Evolutionary conservation across 495 filamentous ascomycete species (phyloP).

Genomic region (Xylaria castorea): DNA sequence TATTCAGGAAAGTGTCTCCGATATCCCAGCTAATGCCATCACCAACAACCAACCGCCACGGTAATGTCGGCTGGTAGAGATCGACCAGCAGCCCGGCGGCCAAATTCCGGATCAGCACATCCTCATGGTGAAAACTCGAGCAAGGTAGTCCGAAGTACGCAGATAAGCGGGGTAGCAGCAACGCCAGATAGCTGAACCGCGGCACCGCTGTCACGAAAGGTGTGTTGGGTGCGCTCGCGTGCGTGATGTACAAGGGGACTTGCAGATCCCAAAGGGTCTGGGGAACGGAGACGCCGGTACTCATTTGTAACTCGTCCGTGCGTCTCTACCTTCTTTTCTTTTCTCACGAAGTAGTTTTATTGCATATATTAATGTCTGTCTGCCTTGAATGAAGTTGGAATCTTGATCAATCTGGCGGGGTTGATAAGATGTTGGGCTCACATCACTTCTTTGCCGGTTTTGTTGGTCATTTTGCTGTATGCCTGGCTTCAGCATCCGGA

Average conservation of each 20-base stretch:
- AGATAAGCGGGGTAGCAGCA: conserved; percentile 79
- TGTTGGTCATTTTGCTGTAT: conserved; percentile 20
- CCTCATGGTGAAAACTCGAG: conserved; percentile 87
- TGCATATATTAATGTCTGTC: neutral
- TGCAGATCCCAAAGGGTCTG: conserved; percentile 56
- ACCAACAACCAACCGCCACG: conserved; percentile 76
- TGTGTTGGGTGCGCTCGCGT: conserved; percentile 44
- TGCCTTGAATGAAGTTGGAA: neutral
- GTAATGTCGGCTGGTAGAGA: conserved; percentile 68
- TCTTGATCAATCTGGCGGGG: neutral
- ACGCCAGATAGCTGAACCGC: conserved; percentile 73
- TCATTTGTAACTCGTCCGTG: conserved; percentile 28
- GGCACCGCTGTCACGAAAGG: conserved; percentile 65
- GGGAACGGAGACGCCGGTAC: conserved; percentile 39
- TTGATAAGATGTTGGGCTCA: conserved; percentile 14
- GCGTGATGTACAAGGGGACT: conserved; percentile 60
- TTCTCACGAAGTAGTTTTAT: neutral
- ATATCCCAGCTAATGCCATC: conserved; percentile 72
- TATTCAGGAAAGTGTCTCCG: conserved; percentile 90
- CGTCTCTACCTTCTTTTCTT: neutral
- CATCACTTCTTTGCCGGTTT: conserved; percentile 14
- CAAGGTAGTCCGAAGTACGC: conserved; percentile 74
- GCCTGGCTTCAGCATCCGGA: neutral
- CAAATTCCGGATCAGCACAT: conserved; percentile 70
- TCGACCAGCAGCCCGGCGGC: conserved; percentile 89